Percentiles rank a stretch among this genome's conserved stretches.
Conservation (phyloP, 2,329 filamentous ascomycete genomes). For the Xylaria polymorpha region DNA sequence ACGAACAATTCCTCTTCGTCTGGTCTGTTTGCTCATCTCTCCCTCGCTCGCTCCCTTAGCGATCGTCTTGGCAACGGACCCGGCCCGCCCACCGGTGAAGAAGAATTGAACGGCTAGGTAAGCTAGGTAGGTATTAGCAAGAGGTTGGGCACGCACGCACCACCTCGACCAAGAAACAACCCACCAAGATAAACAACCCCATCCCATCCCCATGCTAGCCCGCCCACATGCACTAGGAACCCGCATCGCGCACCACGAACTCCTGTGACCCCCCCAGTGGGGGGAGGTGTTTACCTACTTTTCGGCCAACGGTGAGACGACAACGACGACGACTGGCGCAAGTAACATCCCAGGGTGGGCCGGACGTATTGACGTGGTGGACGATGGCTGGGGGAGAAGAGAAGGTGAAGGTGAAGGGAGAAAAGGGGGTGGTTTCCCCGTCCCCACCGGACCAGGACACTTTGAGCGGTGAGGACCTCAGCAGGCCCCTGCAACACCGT, state of each 20-base stretch:
- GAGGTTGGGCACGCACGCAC: conserved; percentile 28
- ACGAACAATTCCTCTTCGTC: background rate
- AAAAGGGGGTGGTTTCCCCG: conserved; percentile 2
- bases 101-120: background rate
- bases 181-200: background rate
- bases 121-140: too few relatives aligned
- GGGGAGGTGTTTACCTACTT: background rate
- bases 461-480: conserved; percentile 25
- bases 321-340: background rate
- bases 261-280: background rate
- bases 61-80: conserved; percentile 23
- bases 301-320: conserved; percentile 3
- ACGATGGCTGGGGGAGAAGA: conserved; percentile 37
- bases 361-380: conserved; percentile 36
- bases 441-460: conserved; percentile 24
- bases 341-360: conserved; percentile 9
- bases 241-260: conserved; percentile 6
- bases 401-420: conserved; percentile 9
- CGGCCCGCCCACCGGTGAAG: conserved; percentile 5
- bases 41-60: background rate
- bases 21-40: background rate
- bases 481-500: conserved; percentile 24
- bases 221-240: background rate
- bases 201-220: conserved; percentile 2
- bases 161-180: background rate